Base-by-base conservation (phyloP, 73 alveolate species). In the Stentor coeruleus region DNA sequence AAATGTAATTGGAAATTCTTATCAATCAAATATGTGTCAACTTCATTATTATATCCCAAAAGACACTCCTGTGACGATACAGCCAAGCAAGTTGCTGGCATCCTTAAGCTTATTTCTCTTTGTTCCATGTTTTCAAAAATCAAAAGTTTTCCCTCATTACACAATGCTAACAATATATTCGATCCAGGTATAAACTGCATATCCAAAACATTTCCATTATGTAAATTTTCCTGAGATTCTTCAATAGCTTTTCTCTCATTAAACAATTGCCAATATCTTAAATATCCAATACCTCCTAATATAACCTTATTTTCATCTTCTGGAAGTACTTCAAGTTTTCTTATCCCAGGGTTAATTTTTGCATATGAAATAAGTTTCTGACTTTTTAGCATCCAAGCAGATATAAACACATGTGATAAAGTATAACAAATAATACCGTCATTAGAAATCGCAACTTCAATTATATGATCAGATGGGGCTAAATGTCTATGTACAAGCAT, bases 141-240 rank as follows among this genome's bases (percentile, higher is more conserved):
- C 28, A 49, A 20, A 11, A 49, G 6, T 49, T 20, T 49, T 6
- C 28, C 66, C 66, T 49, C 28, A 49, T 6, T 20, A 49, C 66
- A 49, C 6, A 49, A 20, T 11, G 20, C 66, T 20, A 49, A 20
- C 66, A 49, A 49, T 6, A 49, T 20, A 11, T 49, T 49, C 6
- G 66, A 49, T 38, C 36, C 77, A 6, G 77, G 77, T 11, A 59
- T 38, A 59, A 59, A 59, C 36, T 59, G 77, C 77, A 59, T 59
- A 6, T 59, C 77, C 3, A 59, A 4, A 3, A 59, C 38, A 59
- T 59, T 38, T 14, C 38, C 77, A 6, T 26, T 6, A 14, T 6
- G 30, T 3, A 59, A 28, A 3, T 3, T 14, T 26, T 59, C 39
- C 28, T 59, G 11, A 59, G 11, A 3, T 26, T 59, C 77, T 28